Conservation (phyloP, 2,329 filamentous ascomycete genomes). For the Xylariaceae sp. region DNA sequence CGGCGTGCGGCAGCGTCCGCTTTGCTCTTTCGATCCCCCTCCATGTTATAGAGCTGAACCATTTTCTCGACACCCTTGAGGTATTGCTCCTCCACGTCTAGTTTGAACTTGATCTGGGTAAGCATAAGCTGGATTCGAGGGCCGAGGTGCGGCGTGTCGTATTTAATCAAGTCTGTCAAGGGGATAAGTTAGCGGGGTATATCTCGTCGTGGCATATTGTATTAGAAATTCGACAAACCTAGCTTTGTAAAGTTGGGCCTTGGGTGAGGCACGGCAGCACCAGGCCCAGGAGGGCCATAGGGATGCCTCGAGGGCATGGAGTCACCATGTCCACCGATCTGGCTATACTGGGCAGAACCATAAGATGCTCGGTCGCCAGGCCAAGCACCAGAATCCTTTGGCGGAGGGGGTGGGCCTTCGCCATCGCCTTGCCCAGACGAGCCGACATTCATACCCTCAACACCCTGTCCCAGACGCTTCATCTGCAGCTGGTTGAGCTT, state of each 20-base stretch:
- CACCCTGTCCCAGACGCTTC: constrained; percentile 53
- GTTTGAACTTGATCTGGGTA: constrained; percentile 96
- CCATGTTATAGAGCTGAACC: constrained; percentile 95
- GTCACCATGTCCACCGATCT: constrained; percentile 62
- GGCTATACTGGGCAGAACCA: constrained; percentile 52
- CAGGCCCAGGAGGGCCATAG: constrained; percentile 69
- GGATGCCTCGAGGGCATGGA: constrained; percentile 79
- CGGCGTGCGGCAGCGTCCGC: constrained; percentile 84
- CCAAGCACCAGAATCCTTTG: constrained; percentile 58
- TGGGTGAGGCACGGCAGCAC: constrained; percentile 64
- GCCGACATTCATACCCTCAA: constrained; percentile 63
- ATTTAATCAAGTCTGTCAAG: constrained; percentile 94
- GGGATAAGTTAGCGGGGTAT: no score
- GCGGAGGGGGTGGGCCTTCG: constrained; percentile 61
- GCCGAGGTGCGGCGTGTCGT: constrained; percentile 90
- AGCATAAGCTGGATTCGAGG: constrained; percentile 99
- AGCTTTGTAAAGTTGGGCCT: constrained; percentile 94
- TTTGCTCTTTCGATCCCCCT: constrained; percentile 93
- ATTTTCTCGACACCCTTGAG: constrained; percentile 99
- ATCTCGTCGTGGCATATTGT: no score
- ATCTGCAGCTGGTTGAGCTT: constrained; percentile 51
- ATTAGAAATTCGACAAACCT: no score
- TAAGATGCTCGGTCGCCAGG: constrained; percentile 57
- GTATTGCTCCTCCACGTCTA: constrained; percentile 98
- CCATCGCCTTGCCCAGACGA: constrained; percentile 45